Evolutionary conservation across 441 rosid genomes (phyloP), one percentile per base, ranked within the genome.

Genomic region (Populus hybrid): DNA sequence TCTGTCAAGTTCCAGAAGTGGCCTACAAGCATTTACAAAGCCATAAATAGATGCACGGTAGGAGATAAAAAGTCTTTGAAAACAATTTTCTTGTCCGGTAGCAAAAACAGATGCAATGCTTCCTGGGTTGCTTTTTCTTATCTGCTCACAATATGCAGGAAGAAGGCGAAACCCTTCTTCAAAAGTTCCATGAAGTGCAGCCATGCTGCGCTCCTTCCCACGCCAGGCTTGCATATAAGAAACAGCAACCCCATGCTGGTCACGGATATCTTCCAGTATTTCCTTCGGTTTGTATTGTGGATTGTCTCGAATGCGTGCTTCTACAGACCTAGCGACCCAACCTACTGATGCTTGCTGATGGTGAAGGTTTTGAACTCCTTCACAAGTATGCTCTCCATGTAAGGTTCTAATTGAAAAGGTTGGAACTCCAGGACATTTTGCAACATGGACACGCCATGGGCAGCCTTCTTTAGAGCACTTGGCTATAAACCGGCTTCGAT

Each of bases 141-240:
- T 80, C 85, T 95, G 98, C 76, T 92, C 97, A 83, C 97, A 93
- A 65, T 95, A 95, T 8, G 90, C 86, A 76, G 98, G 96, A 71
- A 95, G 97, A 81, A 93, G 87, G 71, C 87, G 88, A 83, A 87
- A 95, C 26, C 99, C 99, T 88, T 95, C 99, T 82, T 95, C 98
- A 75, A 84, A 95, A 67, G 99, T 95, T 50, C 99, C 99, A 67
- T 95, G 98, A 81, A 95, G 98, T 14, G 99, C 93, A 61, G 99
- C 99, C 99, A 95, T 93, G 84, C 97, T 90, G 9, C 98, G 91
- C 82, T 95, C 99, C 85, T 95, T 95, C 78, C 99, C 99, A 6
- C 98, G 99, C 99, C 99, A 95, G 66, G 99, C 99, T 82, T 95
- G 98, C 99, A 95, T 95, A 79, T 92, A 93, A 73, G 99, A 95